Percentiles rank a stretch among this genome's conserved stretches.
phyloP scores from a whole-genome alignment of 2,329 filamentous ascomycete species.

The Ceratocystis albifundus region DNA sequence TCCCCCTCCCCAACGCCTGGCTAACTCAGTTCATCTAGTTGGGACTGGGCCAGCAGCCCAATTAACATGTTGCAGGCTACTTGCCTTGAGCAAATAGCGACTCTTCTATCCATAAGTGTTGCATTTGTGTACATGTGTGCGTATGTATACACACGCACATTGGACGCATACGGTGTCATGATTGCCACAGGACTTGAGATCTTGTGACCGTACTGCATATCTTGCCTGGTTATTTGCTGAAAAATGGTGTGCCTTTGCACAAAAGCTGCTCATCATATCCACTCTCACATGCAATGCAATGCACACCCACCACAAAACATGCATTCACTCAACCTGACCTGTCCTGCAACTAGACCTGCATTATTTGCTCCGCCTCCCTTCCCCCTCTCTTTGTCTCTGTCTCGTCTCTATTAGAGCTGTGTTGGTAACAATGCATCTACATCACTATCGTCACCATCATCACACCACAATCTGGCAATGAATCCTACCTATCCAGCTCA shows the following conservation, averaged over 20 bases:
- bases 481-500: background rate
- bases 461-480: constrained; percentile 1
- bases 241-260: background rate
- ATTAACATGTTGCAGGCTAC: too few relatives aligned
- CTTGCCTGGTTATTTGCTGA: background rate
- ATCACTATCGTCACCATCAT: constrained; percentile 7
- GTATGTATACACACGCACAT: background rate
- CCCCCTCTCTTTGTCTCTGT: background rate
- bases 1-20: too few relatives aligned
- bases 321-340: background rate
- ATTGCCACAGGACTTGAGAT: background rate
- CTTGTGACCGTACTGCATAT: constrained; percentile 6
- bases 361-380: background rate
- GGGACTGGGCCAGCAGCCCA: too few relatives aligned
- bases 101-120: background rate
- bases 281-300: background rate
- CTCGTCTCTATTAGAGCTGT: too few relatives aligned
- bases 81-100: background rate
- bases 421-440: background rate
- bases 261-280: background rate
- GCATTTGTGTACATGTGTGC: background rate
- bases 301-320: background rate
- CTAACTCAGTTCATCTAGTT: too few relatives aligned
- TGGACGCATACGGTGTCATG: background rate
- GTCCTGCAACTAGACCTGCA: too few relatives aligned